phyloP scores from a whole-genome alignment of 495 filamentous ascomycete species.

The Daldinia childiae region DNA sequence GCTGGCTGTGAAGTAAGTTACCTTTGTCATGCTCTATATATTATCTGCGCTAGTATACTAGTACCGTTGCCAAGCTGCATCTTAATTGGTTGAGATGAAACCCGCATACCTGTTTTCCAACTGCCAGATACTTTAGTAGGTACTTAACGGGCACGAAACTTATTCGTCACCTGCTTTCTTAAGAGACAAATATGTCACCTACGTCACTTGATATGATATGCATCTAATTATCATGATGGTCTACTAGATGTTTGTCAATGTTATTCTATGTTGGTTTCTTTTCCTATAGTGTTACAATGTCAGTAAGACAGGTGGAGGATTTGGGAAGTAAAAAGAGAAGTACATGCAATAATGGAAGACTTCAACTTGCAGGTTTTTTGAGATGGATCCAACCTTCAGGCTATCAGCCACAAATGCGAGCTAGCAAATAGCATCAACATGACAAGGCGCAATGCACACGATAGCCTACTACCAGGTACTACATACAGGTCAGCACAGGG shows the following conservation, averaged over 20 bases:
- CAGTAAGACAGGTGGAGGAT: neutral
- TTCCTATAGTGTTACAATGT: neutral
- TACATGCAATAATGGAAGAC: neutral
- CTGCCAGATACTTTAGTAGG: neutral
- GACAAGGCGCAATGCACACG: conserved; percentile 33
- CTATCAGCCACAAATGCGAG: conserved; percentile 36
- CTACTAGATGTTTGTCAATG: neutral
- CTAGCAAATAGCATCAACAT: conserved; percentile 29
- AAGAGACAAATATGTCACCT: conserved; percentile 28
- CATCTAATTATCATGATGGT: conserved; percentile 24
- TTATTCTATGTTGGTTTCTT: neutral
- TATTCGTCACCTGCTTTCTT: conserved; percentile 23
- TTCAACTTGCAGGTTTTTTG: conserved; percentile 12
- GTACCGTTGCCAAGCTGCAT: conserved; percentile 13
- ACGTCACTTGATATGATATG: conserved; percentile 29
- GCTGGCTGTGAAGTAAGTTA: neutral
- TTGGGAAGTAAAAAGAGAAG: neutral
- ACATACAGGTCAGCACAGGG: conserved; percentile 28
- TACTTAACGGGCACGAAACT: neutral
- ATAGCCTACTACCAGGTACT: conserved; percentile 22
- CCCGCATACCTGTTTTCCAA: conserved; percentile 26
- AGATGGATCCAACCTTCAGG: conserved; percentile 26
- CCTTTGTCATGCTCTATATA: conserved; percentile 2
- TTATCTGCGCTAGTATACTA: conserved; percentile 23
- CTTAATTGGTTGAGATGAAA: conserved; percentile 15